Evolutionary conservation across 345 rosid species (phyloP).

Genomic region (Murraya koenigii): DNA sequence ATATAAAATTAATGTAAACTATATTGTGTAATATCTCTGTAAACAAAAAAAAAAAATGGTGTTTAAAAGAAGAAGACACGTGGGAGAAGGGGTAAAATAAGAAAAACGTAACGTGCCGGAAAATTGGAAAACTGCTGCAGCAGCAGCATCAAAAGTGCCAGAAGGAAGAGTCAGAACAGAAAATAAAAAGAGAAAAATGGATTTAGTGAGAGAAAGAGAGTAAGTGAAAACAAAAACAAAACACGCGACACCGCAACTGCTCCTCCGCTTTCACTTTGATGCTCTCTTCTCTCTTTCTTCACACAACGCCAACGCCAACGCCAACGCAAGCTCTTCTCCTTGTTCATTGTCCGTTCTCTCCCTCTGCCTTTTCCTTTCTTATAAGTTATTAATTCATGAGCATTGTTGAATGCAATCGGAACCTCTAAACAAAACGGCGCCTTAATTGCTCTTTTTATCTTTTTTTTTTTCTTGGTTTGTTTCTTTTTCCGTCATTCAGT

Average conservation of each 20-base stretch:
- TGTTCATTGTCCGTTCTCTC: slow-evolving; percentile 9
- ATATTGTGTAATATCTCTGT: no score
- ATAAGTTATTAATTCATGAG: background rate
- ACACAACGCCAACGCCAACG: background rate
- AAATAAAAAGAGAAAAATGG: background rate
- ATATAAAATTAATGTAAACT: no score
- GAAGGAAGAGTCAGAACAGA: background rate
- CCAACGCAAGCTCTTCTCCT: slow-evolving; percentile 1
- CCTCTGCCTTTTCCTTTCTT: background rate
- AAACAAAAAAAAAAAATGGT: no score
- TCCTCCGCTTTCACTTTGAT: slow-evolving; percentile 6
- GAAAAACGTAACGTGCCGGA: background rate
- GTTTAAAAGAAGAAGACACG: background rate
- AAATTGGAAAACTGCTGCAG: background rate
- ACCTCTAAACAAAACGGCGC: background rate
- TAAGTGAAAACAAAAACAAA: background rate
- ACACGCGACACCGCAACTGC: background rate
- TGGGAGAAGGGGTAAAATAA: background rate
- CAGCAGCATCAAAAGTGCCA: background rate
- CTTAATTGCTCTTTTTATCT: background rate
- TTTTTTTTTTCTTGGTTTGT: background rate
- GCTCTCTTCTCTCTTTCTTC: background rate
- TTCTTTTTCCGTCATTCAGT: background rate
- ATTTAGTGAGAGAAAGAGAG: background rate
- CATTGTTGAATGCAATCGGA: background rate